These are phyloP conservation scores for Myriosclerotinia curreyana DNA, from an alignment of 2,329 filamentous ascomycete genomes.

Conservation along the genomic window DNA sequence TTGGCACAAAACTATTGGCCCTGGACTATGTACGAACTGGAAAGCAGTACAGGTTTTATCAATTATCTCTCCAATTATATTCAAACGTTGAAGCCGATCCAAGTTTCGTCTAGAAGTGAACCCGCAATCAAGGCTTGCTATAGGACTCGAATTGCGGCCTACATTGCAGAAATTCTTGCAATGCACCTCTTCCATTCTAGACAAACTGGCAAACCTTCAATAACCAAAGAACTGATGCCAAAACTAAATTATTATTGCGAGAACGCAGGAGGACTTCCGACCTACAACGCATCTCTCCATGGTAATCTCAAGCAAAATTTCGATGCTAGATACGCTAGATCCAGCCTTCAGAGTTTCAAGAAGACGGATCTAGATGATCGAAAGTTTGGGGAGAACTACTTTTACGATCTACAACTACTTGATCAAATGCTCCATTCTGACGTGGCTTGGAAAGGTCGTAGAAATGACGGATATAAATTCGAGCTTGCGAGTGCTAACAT, in stretches of 20 bases:
- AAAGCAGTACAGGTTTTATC: constrained; percentile 71
- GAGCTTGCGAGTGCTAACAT: constrained; percentile 86
- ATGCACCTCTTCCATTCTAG: constrained; percentile 87
- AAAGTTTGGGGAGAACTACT: constrained; percentile 72
- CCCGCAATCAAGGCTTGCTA: constrained; percentile 47
- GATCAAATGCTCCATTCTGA: constrained; percentile 74
- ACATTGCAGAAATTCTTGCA: constrained; percentile 81
- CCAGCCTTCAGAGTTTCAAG: constrained; percentile 75
- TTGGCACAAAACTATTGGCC: constrained; percentile 93
- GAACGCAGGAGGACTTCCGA: constrained; percentile 72
- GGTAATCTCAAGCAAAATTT: constrained; percentile 83
- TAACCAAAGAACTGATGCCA: constrained; percentile 68
- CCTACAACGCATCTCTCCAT: constrained; percentile 86
- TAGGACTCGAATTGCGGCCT: constrained; percentile 71
- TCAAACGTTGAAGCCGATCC: constrained; percentile 52
- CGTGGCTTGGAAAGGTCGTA: constrained; percentile 68
- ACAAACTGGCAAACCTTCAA: constrained; percentile 65
- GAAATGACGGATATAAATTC: constrained; percentile 69
- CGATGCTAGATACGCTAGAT: constrained; percentile 69
- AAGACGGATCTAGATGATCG: constrained; percentile 64
- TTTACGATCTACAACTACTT: constrained; percentile 77
- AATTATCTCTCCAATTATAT: constrained; percentile 69
- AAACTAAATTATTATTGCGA: constrained; percentile 77
- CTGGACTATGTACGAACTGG: constrained; percentile 81
- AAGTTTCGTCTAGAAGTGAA: constrained; percentile 53